Percentiles rank a stretch among this genome's conserved stretches.
phyloP scores from a whole-genome alignment of 2,329 filamentous ascomycete genomes.

The Penicillium nordicum region DNA sequence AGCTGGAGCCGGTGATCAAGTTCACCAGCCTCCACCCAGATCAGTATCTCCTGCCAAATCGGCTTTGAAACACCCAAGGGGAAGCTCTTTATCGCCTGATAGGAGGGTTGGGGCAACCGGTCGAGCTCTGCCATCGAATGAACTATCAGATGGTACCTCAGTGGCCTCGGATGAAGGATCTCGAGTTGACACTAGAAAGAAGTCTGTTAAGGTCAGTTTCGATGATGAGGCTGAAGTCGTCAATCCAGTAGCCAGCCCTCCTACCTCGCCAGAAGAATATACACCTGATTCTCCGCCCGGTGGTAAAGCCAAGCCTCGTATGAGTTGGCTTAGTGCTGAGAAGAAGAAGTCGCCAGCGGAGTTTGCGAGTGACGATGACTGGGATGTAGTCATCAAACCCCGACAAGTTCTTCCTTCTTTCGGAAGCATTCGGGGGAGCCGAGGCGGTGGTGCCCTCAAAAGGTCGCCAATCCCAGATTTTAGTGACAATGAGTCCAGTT shows the following conservation, averaged over 20 bases:
- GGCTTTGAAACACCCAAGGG: conserved; percentile 56
- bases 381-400: conserved; percentile 57
- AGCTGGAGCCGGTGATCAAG: conserved; percentile 45
- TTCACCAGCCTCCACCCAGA: conserved; percentile 57
- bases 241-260: conserved; percentile 43
- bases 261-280: conserved; percentile 41
- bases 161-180: conserved; percentile 44
- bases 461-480: conserved; percentile 19
- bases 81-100: conserved; percentile 39
- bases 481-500: conserved; percentile 33
- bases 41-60: conserved; percentile 62
- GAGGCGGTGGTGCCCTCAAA: conserved; percentile 27
- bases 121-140: conserved; percentile 44
- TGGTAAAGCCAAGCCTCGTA: conserved; percentile 29
- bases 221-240: conserved; percentile 55
- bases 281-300: conserved; percentile 34
- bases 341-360: conserved; percentile 32
- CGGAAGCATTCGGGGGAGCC: conserved; percentile 57
- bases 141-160: conserved; percentile 57
- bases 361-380: conserved; percentile 45
- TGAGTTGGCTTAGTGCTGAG: conserved; percentile 37
- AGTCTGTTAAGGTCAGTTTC: conserved; percentile 64
- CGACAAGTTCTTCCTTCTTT: conserved; percentile 59
- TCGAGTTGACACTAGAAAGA: conserved; percentile 48
- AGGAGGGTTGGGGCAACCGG: conserved; percentile 22